Base-by-base conservation (phyloP, 345 rosid species). In the thale cress (Arabidopsis thaliana) region DNA sequence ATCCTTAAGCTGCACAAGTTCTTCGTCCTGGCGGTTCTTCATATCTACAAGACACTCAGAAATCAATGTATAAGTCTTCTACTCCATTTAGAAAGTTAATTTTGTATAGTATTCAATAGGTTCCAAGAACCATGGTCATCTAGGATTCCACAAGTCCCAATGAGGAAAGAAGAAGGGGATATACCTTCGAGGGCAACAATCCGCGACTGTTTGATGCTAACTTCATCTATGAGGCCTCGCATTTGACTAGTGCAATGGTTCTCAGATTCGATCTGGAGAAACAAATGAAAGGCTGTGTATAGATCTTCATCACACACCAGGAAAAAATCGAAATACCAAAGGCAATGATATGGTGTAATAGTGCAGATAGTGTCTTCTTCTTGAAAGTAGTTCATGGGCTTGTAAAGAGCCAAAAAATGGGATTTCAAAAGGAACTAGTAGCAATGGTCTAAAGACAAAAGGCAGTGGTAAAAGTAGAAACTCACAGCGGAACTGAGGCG, bases 101-200 rank as follows among this genome's bases (percentile, higher is more conserved):
- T 16, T 16, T 16, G 20, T 16, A 16, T 16, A 16, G 20, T 16
- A 16, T 16, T 28, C 1, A 68, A 56, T 2, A 40, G 52, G 51
- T 40, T 69, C 11, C n/a, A 30, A 52, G 40, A 53, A 53, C 30
- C 20, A 37, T 22, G 11, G 45, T 11, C 49, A 38, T 14, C 14
- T 55, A 77, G 1, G 49, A 69, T 12, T 20, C 13, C 24, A 30
- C 23, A 41, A 62, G 57, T 40, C 0, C 51, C 7, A 50, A 32
- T 8, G 12, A 24, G 64, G 61, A 62, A 30, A 65, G 41, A 71
- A 57, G 64, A 59, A 45, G 7, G 51, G 46, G 28, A 38, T 0
- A 59, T 41, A 93, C 99, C 97, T 89, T 93, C 85, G 7, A 95
- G 85, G 41, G 87, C 79, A 51, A 95, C 82, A 82, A 95, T 88